Evolutionary conservation across 257 asterid genomes (phyloP), one percentile per base, ranked within the genome.

Genomic region (Ilex aquifolium): DNA sequence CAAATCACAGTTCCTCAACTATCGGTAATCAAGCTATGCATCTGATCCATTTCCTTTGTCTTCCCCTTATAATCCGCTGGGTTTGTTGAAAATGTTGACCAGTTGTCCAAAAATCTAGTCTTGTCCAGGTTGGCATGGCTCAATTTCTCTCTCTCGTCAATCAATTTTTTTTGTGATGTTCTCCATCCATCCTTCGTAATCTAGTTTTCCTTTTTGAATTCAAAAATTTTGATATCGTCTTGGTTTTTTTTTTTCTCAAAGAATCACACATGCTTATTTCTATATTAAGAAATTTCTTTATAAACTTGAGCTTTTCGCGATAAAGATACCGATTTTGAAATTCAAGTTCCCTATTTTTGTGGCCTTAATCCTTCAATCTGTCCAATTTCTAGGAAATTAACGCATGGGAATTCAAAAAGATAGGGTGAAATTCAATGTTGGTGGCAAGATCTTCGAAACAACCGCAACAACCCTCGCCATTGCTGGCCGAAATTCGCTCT

Each of bases 321-420:
- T 61, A 62, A 56, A 30, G 46, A 31, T 11, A 14, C 6, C n/a
- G 56, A 13, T 50, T 50, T 1, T 21, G 27, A 21, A 21, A 21
- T 21, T 21, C 27, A 21, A 21, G 27, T 21, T 21, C 27, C 27
- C 27, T 21, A 21, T 21, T 21, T 21, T 21, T 21, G 27, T 21
- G 27, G 27, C 27, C 27, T 21, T 21, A 21, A 0, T 21, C 27
- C 27, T 62, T 57, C 7, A 57, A 13, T 63, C 2, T 17, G 42
- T 42, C 49, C 27, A 5, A 67, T 15, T 7, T 21, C 15, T 27
- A 46, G 31, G 13, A 36, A 31, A 65, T 77, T 39, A 57, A 68
- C 57, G 51, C 6, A 91, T 91, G 96, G 98, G 91, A 53, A 75
- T 83, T 68, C 98, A 88, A 73, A 91, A 84, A 48, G 98, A 91